These are phyloP conservation scores for Diaporthe capsici DNA, from an alignment of 2,329 filamentous ascomycete species.

Conservation along the genomic window DNA sequence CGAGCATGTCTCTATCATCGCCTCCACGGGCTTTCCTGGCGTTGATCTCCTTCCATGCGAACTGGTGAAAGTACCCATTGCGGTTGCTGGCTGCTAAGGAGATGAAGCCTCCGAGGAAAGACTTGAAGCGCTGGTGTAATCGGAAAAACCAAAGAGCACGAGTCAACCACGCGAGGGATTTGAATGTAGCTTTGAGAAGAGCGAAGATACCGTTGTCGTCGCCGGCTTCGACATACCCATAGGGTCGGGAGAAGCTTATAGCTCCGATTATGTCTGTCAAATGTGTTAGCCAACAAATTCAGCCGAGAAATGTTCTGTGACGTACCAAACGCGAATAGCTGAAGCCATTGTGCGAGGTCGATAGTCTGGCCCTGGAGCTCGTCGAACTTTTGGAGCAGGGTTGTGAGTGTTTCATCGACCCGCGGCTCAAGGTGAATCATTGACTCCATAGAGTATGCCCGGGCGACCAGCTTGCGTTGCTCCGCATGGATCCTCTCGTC, in stretches of 20 bases:
- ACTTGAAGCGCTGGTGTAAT: not conserved
- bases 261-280: not conserved
- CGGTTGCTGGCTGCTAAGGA: not conserved
- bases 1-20: not conserved
- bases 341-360: not conserved
- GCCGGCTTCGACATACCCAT: not conserved
- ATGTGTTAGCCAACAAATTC: not conserved
- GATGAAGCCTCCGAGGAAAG: not conserved
- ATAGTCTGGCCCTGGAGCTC: not conserved
- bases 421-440: not conserved
- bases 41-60: not conserved
- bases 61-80: not conserved
- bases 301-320: not conserved
- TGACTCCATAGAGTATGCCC: slow-evolving; percentile 2
- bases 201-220: not conserved
- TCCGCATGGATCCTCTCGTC: not conserved
- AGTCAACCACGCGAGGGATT: not conserved
- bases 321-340: slow-evolving; percentile 1
- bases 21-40: not conserved
- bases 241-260: not conserved
- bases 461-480: slow-evolving; percentile 4
- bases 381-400: not conserved
- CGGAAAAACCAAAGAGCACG: not conserved
- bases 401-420: not conserved
- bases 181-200: not conserved